These are phyloP conservation scores for Cicer yamashitae DNA, from an alignment of 306 rosid genomes.

Conservation along the genomic window DNA sequence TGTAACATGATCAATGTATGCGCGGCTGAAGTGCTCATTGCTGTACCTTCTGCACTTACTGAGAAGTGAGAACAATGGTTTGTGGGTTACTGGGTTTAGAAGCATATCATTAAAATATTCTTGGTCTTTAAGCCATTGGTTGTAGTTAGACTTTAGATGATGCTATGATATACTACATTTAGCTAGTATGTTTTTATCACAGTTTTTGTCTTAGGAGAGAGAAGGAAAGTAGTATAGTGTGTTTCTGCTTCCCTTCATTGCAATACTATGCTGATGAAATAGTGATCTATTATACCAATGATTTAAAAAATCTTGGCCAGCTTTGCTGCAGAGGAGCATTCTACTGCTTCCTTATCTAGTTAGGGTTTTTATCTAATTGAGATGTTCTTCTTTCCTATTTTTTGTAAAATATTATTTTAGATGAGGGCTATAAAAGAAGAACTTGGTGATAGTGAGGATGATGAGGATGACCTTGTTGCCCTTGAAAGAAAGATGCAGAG, in stretches of 20 bases:
- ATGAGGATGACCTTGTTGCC: conserved; percentile 87
- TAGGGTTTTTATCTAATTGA: conserved; percentile 39
- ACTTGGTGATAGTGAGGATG: conserved; percentile 97
- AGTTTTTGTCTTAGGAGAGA: conserved; percentile 12
- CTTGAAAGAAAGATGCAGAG: conserved; percentile 96
- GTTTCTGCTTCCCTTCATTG: conserved; percentile 10
- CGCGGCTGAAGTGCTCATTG: conserved; percentile 30
- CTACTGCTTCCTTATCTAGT: conserved; percentile 20
- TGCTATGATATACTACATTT: conserved; percentile 14
- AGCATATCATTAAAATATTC: background rate
- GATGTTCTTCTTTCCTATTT: conserved; percentile 36
- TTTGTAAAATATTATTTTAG: conserved; percentile 56
- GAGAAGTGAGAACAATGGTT: conserved; percentile 29
- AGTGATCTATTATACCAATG: conserved; percentile 19
- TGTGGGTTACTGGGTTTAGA: conserved; percentile 9
- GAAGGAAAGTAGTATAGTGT: background rate
- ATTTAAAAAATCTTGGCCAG: conserved; percentile 20
- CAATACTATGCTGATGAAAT: conserved; percentile 27
- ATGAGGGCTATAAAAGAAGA: conserved; percentile 99
- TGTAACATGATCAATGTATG: conserved; percentile 16
- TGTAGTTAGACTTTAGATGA: conserved; percentile 13
- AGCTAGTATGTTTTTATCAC: conserved; percentile 12
- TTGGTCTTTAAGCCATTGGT: conserved; percentile 14
- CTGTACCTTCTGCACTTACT: conserved; percentile 23
- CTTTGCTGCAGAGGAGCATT: conserved; percentile 31